These are phyloP conservation scores for Plasmopara halstedii DNA, from an alignment of 352 stramenopile genomes.

Conservation along the genomic window DNA sequence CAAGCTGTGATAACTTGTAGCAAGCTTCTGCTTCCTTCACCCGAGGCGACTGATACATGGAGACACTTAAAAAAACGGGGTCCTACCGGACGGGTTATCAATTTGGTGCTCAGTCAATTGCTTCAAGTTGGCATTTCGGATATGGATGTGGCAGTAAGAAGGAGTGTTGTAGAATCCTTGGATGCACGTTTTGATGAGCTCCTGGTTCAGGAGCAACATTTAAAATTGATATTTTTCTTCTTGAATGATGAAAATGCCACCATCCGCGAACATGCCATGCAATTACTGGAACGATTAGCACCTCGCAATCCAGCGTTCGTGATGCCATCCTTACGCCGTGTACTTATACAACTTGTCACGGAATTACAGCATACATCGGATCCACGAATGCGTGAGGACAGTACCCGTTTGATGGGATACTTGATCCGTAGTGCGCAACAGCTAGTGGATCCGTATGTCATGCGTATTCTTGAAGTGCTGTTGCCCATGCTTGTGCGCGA, in stretches of 20 bases:
- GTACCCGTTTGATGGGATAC: slow-evolving; percentile 75
- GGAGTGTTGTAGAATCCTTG: slow-evolving; percentile 91
- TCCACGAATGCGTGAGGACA: slow-evolving; percentile 80
- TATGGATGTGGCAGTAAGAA: slow-evolving; percentile 83
- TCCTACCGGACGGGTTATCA: slow-evolving; percentile 85
- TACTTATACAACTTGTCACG: slow-evolving; percentile 93
- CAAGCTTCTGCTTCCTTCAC: slow-evolving; percentile 56
- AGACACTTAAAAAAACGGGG: slow-evolving; percentile 67
- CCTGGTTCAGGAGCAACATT: slow-evolving; percentile 89
- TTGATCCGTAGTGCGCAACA: slow-evolving; percentile 82
- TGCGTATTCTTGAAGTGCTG: slow-evolving; percentile 62
- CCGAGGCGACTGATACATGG: slow-evolving; percentile 27
- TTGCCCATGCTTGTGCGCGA: slow-evolving; percentile 83
- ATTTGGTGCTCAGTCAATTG: slow-evolving; percentile 90
- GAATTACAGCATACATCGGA: slow-evolving; percentile 92
- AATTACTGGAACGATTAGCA: slow-evolving; percentile 91
- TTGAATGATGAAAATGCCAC: slow-evolving; percentile 89
- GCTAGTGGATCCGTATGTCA: slow-evolving; percentile 80
- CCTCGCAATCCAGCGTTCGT: slow-evolving; percentile 93
- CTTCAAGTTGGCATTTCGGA: slow-evolving; percentile 92
- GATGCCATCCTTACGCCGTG: slow-evolving; percentile 89
- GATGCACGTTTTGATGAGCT: slow-evolving; percentile 91
- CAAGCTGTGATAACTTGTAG: slow-evolving; percentile 84
- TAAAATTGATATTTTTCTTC: slow-evolving; percentile 91
- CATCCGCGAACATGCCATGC: slow-evolving; percentile 89